Percentiles rank a stretch among this genome's conserved stretches.
These are phyloP conservation scores for Brassica incana DNA, from an alignment of 345 rosid genomes.

Conservation along the genomic window DNA sequence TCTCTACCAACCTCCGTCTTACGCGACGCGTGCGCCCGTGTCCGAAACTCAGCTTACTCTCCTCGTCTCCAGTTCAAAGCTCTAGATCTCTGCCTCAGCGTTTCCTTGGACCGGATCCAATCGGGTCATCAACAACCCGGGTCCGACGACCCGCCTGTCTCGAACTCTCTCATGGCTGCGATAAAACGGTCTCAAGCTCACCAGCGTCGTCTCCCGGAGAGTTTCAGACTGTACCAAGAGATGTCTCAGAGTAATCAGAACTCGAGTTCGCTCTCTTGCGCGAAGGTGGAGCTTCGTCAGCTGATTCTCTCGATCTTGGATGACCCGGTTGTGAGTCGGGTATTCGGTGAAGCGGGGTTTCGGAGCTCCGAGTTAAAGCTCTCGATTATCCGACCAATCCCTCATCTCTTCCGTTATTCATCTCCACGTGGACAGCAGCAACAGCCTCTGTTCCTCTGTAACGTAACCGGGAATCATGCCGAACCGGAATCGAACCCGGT, in stretches of 20 bases:
- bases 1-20: slow-evolving; percentile 63
- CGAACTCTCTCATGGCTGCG: slow-evolving; percentile 96
- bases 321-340: slow-evolving; percentile 92
- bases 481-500: slow-evolving; percentile 34
- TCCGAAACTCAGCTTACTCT: slow-evolving; percentile 64
- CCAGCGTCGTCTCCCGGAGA: slow-evolving; percentile 87
- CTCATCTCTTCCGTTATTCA: slow-evolving; percentile 55
- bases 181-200: slow-evolving; percentile 93
- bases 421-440: slow-evolving; percentile 39
- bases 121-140: slow-evolving; percentile 59
- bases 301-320: slow-evolving; percentile 76
- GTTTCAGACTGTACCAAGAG: slow-evolving; percentile 70
- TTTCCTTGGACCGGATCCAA: slow-evolving; percentile 81
- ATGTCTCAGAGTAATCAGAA: slow-evolving; percentile 42
- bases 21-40: slow-evolving; percentile 81
- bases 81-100: slow-evolving; percentile 77
- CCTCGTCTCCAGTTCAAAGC: slow-evolving; percentile 84
- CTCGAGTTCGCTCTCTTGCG: slow-evolving; percentile 39
- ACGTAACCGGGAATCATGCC: slow-evolving; percentile 40
- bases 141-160: slow-evolving; percentile 59
- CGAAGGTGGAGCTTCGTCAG: slow-evolving; percentile 83
- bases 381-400: slow-evolving; percentile 74
- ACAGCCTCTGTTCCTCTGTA: slow-evolving; percentile 63
- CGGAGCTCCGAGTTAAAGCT: slow-evolving; percentile 86
- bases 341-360: slow-evolving; percentile 83